Conservation (phyloP, 108 stramenopile species). For the Schizochytrium sp. region DNA sequence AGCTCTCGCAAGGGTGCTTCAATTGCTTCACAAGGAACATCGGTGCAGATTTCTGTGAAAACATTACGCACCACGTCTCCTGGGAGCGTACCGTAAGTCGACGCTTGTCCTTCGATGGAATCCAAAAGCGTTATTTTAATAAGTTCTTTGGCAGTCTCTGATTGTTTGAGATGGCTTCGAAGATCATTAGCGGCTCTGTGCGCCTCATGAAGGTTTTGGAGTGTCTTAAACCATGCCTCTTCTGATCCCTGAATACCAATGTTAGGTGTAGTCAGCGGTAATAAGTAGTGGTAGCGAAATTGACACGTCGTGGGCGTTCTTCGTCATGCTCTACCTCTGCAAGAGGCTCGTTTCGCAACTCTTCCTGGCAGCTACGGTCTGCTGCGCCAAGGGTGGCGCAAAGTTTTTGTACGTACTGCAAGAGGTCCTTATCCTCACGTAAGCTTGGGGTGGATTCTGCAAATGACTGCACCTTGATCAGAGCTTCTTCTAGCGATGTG, state of each 20-base stretch:
- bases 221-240: neutral
- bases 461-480: too few species aligned
- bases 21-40: neutral
- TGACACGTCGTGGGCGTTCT: slow-evolving; percentile 37
- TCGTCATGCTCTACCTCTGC: neutral
- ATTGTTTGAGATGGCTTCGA: neutral
- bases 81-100: neutral
- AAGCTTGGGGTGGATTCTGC: too few species aligned
- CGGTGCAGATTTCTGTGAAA: neutral
- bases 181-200: neutral
- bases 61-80: neutral
- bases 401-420: neutral
- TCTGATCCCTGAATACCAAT: slow-evolving; percentile 56
- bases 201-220: neutral
- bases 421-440: too few species aligned
- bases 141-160: neutral
- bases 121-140: neutral
- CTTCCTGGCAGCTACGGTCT: neutral
- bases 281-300: neutral
- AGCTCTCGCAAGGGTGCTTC: neutral
- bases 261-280: slow-evolving; percentile 25
- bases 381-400: neutral
- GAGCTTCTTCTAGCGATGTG: too few species aligned
- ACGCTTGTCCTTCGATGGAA: neutral
- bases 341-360: neutral